Evolutionary conservation across 179 eudicot species (phyloP).

Genomic region (Pouteria campechiana): DNA sequence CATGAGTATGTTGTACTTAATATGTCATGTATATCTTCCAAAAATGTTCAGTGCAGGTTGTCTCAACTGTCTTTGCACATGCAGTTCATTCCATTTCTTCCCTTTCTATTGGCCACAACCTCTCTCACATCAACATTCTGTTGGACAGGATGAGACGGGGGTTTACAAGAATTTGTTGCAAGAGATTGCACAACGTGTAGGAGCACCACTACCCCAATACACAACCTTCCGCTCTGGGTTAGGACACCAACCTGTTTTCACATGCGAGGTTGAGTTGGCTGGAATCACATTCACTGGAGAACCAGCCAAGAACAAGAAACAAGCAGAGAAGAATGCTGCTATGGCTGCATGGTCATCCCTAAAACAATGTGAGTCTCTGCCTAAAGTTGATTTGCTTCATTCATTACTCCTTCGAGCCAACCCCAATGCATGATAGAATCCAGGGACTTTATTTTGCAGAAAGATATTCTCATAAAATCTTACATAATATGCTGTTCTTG

Average conservation of each 20-base stretch:
- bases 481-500: too few species aligned
- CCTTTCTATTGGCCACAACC: neutral
- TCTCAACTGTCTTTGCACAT: neutral
- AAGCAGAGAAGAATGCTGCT: constrained; percentile 91
- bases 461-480: too few species aligned
- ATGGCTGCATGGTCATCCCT: constrained; percentile 83
- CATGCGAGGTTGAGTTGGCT: constrained; percentile 69
- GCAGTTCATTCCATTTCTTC: neutral
- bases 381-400: too few species aligned
- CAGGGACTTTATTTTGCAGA: too few species aligned
- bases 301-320: constrained; percentile 83
- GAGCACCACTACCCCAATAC: constrained; percentile 73
- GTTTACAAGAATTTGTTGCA: constrained; percentile 80
- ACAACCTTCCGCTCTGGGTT: constrained; percentile 65
- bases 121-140: neutral
- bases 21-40: too few species aligned
- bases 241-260: constrained; percentile 74
- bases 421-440: too few species aligned
- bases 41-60: too few species aligned
- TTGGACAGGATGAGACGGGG: constrained; percentile 81
- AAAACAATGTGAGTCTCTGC: constrained; percentile 49
- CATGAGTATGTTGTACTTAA: too few species aligned
- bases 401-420: too few species aligned
- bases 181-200: constrained; percentile 86
- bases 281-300: constrained; percentile 75